Conservation (phyloP, 2,329 filamentous ascomycete species). For the Claviceps sp. region DNA sequence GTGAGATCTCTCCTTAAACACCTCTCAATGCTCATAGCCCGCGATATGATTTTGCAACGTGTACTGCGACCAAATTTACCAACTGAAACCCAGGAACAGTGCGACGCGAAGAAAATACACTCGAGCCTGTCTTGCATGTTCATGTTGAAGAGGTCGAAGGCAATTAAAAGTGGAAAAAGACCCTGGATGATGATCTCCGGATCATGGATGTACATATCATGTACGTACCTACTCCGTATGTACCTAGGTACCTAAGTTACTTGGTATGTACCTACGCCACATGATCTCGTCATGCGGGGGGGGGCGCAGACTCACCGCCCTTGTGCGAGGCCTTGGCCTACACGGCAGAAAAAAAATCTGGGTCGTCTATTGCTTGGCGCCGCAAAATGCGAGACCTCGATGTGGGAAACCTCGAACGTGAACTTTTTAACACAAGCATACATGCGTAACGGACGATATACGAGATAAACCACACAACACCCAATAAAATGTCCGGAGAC, state of each 20-base stretch:
- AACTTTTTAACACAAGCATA: background rate
- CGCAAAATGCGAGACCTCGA: background rate
- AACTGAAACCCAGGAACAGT: no score
- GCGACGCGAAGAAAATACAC: no score
- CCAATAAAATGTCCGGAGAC: conserved; percentile 2
- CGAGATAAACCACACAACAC: background rate
- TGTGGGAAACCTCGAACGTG: background rate
- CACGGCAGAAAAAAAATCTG: conserved; percentile 4
- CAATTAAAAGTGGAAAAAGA: background rate
- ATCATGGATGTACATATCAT: no score
- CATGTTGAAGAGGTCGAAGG: no score
- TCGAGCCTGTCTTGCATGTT: no score
- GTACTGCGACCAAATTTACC: no score
- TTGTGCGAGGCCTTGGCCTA: background rate
- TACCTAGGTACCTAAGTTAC: no score
- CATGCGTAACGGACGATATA: background rate
- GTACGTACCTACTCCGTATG: no score
- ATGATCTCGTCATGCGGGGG: background rate
- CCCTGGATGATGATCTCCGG: conserved; percentile 1
- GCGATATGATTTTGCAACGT: no score
- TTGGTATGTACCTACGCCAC: background rate
- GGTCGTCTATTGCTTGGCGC: background rate
- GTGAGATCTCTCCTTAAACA: no score
- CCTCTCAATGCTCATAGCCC: no score
- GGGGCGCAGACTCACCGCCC: background rate